Evolutionary conservation across 164 flowering plant genomes (phyloP).

Genomic region (Taxillus chinensis): DNA sequence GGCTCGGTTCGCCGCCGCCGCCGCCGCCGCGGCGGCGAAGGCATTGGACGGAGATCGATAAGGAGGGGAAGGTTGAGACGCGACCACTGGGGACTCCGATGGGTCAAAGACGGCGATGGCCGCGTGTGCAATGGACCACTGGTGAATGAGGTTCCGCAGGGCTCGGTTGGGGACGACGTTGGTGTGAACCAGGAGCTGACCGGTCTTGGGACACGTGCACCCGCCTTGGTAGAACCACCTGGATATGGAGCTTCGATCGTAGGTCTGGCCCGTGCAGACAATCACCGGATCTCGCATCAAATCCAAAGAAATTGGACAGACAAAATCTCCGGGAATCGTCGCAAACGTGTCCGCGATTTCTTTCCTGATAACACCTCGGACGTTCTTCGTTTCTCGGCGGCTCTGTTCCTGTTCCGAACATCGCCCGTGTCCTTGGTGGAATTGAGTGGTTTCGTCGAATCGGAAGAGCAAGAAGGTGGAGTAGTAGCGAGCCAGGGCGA

Average conservation of each 20-base stretch:
- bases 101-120: conserved; percentile 49
- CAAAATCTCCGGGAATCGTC: conserved; percentile 69
- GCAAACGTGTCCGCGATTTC: conserved; percentile 58
- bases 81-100: conserved; percentile 30
- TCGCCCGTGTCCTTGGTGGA: no score
- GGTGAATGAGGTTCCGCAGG: conserved; percentile 59
- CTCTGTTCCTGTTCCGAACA: conserved; percentile 20
- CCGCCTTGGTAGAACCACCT: conserved; percentile 92
- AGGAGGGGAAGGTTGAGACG: conserved; percentile 18
- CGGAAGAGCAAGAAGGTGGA: conserved; percentile 74
- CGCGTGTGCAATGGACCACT: conserved; percentile 74
- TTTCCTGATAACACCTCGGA: conserved; percentile 34
- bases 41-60: neutral
- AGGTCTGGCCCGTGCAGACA: conserved; percentile 88
- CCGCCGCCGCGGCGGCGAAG: conserved; percentile 38
- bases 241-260: conserved; percentile 62
- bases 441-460: conserved; percentile 37
- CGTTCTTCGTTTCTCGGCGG: conserved; percentile 22
- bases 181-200: conserved; percentile 61
- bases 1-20: conserved; percentile 70
- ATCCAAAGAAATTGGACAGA: conserved; percentile 82
- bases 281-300: conserved; percentile 91
- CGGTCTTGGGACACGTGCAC: conserved; percentile 78
- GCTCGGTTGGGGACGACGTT: conserved; percentile 75
- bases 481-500: conserved; percentile 68